Evolutionary conservation across 805 yeast species (phyloP).

Genomic region (Sungouiella blattae): DNA sequence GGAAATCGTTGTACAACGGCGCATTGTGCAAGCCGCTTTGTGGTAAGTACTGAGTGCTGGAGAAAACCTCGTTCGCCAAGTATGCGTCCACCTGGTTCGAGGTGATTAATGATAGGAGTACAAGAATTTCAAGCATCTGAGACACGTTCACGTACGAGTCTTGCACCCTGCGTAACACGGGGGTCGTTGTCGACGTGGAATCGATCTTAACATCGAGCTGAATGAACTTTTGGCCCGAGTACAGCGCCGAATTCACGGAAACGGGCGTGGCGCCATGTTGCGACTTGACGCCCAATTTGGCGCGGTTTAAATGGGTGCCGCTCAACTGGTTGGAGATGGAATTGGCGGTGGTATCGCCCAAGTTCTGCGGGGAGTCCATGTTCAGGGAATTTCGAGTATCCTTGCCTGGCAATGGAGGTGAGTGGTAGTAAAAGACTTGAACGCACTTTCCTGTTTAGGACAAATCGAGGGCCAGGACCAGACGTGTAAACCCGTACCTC

Average conservation of each 20-base stretch:
- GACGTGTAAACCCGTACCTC: too few relatives aligned
- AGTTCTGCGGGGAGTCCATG: slow-evolving; percentile 43
- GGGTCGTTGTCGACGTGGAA: slow-evolving; percentile 8
- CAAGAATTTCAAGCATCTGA: slow-evolving; percentile 34
- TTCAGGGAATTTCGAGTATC: too few relatives aligned
- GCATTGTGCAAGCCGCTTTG: slow-evolving; percentile 16
- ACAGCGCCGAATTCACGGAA: slow-evolving; percentile 19
- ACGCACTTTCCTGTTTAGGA: too few relatives aligned
- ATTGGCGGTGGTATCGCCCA: slow-evolving; percentile 41
- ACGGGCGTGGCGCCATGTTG: background rate
- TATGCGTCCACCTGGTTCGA: slow-evolving; percentile 25
- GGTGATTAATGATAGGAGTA: slow-evolving; percentile 25
- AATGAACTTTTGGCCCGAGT: slow-evolving; percentile 35
- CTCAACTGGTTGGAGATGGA: slow-evolving; percentile 33
- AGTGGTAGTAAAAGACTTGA: too few relatives aligned
- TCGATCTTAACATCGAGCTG: slow-evolving; percentile 24
- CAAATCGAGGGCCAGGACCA: too few relatives aligned
- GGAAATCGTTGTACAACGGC: slow-evolving; percentile 24
- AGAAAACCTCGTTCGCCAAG: slow-evolving; percentile 30
- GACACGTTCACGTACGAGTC: slow-evolving; percentile 39
- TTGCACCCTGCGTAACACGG: slow-evolving; percentile 38
- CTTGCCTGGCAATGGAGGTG: too few relatives aligned
- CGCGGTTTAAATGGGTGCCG: slow-evolving; percentile 31
- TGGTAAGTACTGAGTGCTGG: slow-evolving; percentile 29
- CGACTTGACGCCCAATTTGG: slow-evolving; percentile 3